Evolutionary conservation across 164 flowering plant species (phyloP), one percentile per base, ranked within the genome.

Genomic region (Hamamelis virginiana): DNA sequence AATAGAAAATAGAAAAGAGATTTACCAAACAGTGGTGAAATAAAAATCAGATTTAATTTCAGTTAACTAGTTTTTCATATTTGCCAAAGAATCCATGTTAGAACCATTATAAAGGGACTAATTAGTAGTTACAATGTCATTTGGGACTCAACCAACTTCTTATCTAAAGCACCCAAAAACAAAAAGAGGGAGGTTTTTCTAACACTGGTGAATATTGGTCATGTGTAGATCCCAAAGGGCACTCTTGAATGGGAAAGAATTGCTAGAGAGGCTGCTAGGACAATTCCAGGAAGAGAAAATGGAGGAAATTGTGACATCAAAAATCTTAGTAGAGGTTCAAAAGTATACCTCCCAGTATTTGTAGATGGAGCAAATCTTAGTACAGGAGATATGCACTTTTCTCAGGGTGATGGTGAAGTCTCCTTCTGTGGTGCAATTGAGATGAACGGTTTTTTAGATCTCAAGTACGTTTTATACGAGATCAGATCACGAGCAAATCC

Each of bases 281-380:
- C 99, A 59, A 87, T 92, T 28, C 97, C 97, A 59, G 97, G 97
- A 74, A 83, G 97, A 76, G 97, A 92, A 77, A 95, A 92, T 83
- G 99, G 98, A 67, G 98, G 99, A 67, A 95, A 95, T 67, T 92
- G 97, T 67, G 97, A 91, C 80, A 95, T 95, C 57, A 95, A 92
- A 77, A 95, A 92, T 75, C 92, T 95, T 12, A 88, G 99, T 59
- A 81, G 87, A 75, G 97, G 99, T 45, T 92, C 98, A 58, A 95
- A 92, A 62, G 68, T 95, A 73, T 90, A 90, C 75, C 93, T 92
- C 62, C 99, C 97, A n/a, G 92, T 91, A 23, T 91, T 95, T 74
- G 86, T 92, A 5, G 97, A 95, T 22, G 97, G 97, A 74, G 98
- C 94, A 45, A 91, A 90, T 65, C 77, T 95, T n/a, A 92, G 97